Base-by-base conservation (phyloP, 2,329 filamentous ascomycete genomes). In the Fusarium musae region DNA sequence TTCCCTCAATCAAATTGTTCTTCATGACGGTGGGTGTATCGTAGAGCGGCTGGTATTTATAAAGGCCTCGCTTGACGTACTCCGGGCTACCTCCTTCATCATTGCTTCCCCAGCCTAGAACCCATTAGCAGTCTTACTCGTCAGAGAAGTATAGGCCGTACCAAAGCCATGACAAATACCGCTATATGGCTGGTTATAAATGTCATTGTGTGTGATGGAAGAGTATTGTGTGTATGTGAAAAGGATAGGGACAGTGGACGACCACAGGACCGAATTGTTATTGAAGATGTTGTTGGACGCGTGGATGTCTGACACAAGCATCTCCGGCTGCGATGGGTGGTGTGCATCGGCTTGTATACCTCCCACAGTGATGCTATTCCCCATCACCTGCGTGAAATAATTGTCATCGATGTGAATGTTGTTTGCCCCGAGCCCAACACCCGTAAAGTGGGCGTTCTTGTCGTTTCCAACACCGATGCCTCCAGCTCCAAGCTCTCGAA, bases 141-240 rank as follows among this genome's bases (percentile, higher is more conserved):
- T 2, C 2, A n/a, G 10, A 5, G 4, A 19, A 7, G 8, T 12
- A 26, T 1, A 6, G 19, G 2, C 3, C 44, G 2, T 64, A 52
- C 61, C 56, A 37, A 44, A 64, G 8, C 61, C 56, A 49, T 64
- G 54, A 2, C 61, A 64, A 28, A 64, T 64, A 4, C 56, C 61
- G 21, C 61, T 62, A 30, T 64, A 64, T n/a, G 61, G 56, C 4
- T 64, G 61, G 9, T 64, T 52, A 39, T 61, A 61, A 13, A 61
- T 37, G 4, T 61, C 32, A 6, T 64, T 64, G 11, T 64, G 56
- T 26, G 26, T 52, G 9, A 64, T 52, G 12, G 61, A 62, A 39
- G 56, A 64, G 7, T 34, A 64, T 17, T 62, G 44, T 10, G 56
- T 61, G 13, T 64, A 64, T 32, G 56, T 64, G 16, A 50, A 61